These are phyloP conservation scores for Termitomyces sp. DNA, from an alignment of 768 basidiomycete species.

Conservation along the genomic window DNA sequence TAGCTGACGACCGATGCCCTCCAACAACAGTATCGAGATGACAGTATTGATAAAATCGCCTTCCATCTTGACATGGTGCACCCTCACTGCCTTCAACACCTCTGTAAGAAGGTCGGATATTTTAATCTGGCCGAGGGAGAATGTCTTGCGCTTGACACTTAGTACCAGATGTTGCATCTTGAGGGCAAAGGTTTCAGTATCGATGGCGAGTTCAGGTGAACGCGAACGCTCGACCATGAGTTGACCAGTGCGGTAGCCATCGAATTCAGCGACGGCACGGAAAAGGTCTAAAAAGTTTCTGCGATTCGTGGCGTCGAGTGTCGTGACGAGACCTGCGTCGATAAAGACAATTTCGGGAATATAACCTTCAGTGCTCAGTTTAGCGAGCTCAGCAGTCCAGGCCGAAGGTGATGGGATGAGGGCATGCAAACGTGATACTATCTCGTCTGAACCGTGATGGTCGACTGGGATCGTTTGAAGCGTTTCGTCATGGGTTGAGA, in stretches of 20 bases:
- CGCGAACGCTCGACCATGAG: constrained; percentile 96
- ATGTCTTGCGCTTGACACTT: constrained; percentile 92
- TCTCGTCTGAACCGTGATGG: constrained; percentile 47
- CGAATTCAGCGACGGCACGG: constrained; percentile 92
- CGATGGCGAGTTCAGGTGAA: constrained; percentile 82
- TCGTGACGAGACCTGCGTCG: constrained; percentile 92
- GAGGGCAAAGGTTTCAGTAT: constrained; percentile 92
- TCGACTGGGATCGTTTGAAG: constrained; percentile 25
- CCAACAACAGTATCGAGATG: constrained; percentile 85
- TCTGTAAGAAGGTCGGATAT: constrained; percentile 91
- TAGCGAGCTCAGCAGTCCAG: constrained; percentile 68
- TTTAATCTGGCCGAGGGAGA: constrained; percentile 94
- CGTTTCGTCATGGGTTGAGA: constrained; percentile 29
- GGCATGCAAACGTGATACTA: constrained; percentile 65
- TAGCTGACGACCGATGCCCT: constrained; percentile 92
- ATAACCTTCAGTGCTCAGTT: constrained; percentile 65
- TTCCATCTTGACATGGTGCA: constrained; percentile 98
- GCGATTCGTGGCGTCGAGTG: constrained; percentile 75
- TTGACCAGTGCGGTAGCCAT: constrained; percentile 91
- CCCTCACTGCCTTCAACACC: constrained; percentile 79
- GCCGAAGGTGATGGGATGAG: constrained; percentile 50
- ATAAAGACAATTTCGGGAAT: constrained; percentile 94
- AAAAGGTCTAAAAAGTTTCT: constrained; percentile 96
- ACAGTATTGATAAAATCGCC: constrained; percentile 99
- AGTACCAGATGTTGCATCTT: constrained; percentile 97